Percentiles rank a stretch among this genome's conserved stretches.
These are phyloP conservation scores for Neurospora sp. DNA, from an alignment of 495 filamentous ascomycete species.

Conservation along the genomic window DNA sequence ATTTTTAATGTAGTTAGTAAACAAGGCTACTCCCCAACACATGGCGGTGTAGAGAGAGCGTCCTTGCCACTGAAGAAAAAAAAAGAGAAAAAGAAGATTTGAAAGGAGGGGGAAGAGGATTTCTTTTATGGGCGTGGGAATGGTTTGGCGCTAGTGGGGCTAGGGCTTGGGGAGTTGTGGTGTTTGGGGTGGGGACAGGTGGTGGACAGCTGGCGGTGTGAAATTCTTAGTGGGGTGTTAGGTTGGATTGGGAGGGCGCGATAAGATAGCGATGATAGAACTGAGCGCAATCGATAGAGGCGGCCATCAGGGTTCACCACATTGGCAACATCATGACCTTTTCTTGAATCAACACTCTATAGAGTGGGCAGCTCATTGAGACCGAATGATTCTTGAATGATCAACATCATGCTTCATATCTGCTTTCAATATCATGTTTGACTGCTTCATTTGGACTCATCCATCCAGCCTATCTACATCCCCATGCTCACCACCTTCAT, in stretches of 20 bases:
- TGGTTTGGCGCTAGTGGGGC: not conserved
- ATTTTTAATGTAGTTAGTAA: slow-evolving; percentile 5
- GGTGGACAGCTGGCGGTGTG: not conserved
- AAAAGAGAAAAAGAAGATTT: not conserved
- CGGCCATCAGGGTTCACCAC: not conserved
- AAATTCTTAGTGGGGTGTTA: not conserved
- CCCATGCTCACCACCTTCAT: not conserved
- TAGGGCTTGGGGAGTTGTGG: not conserved
- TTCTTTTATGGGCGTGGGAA: not conserved
- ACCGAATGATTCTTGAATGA: not conserved
- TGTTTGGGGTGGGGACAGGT: not conserved
- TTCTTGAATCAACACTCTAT: not conserved
- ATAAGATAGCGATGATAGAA: not conserved
- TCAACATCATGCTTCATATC: not conserved
- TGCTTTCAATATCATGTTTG: not conserved
- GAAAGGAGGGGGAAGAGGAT: not conserved
- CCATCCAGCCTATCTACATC: not conserved
- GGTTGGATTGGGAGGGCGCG: not conserved
- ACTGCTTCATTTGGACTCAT: not conserved
- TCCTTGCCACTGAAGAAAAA: slow-evolving; percentile 3
- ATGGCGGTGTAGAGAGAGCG: slow-evolving; percentile 21
- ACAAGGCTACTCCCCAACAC: slow-evolving; percentile 12
- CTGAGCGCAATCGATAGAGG: not conserved
- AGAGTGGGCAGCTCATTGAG: not conserved
- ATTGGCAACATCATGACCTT: not conserved